A percentile compares a stretch with the other conserved stretches of the same genome.
Conservation (phyloP, 2,329 filamentous ascomycete species). For the Claviceps quebecensis region DNA sequence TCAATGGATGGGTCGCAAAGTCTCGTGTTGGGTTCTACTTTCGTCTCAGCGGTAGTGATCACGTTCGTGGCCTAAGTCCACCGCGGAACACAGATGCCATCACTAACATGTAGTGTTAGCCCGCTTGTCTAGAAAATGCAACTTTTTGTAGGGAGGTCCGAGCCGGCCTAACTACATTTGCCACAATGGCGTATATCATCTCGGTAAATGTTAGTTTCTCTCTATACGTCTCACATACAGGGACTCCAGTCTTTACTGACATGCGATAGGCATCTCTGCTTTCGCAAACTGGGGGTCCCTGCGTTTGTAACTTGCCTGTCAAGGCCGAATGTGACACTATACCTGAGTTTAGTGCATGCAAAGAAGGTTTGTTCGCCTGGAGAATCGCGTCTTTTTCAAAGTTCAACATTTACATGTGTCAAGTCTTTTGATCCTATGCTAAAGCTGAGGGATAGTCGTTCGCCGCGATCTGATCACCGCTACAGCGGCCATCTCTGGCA, state of each 20-base stretch:
- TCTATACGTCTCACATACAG: background rate
- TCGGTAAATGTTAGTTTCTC: conserved; percentile 43
- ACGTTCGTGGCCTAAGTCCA: conserved; percentile 1
- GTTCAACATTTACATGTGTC: background rate
- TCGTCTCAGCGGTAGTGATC: conserved; percentile 3
- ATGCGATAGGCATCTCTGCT: conserved; percentile 52
- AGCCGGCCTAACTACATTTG: conserved; percentile 67
- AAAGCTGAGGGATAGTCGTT: conserved; percentile 29
- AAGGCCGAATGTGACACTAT: conserved; percentile 35
- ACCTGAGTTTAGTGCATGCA: conserved; percentile 29
- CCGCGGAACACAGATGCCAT: background rate
- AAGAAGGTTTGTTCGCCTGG: conserved; percentile 24
- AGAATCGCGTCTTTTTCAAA: no score
- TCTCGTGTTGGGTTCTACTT: conserved; percentile 5
- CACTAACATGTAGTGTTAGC: conserved; percentile 27
- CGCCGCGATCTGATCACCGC: conserved; percentile 70
- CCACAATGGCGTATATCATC: conserved; percentile 78
- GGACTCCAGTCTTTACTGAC: background rate
- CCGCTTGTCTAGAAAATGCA: conserved; percentile 51
- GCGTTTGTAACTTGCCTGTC: conserved; percentile 41
- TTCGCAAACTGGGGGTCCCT: conserved; percentile 63
- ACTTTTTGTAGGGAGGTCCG: conserved; percentile 66
- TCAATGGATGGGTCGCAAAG: conserved; percentile 2
- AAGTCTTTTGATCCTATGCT: conserved; percentile 2
- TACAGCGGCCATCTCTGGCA: conserved; percentile 65